These are phyloP conservation scores for Fusarium ramigenum DNA, from an alignment of 2,329 filamentous ascomycete species.

Conservation along the genomic window DNA sequence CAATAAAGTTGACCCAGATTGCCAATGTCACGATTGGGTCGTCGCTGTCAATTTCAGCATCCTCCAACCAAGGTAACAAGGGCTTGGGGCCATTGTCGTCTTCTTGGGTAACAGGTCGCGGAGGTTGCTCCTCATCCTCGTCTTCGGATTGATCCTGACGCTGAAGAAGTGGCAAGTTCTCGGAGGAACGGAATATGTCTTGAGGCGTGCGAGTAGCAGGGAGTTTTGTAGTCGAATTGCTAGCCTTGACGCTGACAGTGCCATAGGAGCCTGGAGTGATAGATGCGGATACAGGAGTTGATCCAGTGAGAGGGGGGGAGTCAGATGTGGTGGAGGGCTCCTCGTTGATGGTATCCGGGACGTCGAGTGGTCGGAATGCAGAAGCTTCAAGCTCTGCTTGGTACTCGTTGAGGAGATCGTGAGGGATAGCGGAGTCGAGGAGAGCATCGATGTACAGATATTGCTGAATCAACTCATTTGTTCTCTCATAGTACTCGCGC, in stretches of 20 bases:
- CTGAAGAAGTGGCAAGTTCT: slow-evolving; percentile 72
- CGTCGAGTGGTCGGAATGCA: slow-evolving; percentile 63
- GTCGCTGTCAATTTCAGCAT: slow-evolving; percentile 75
- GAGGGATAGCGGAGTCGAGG: slow-evolving; percentile 90
- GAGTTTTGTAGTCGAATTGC: slow-evolving; percentile 44
- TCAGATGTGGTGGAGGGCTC: slow-evolving; percentile 57
- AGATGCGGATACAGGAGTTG: slow-evolving; percentile 29
- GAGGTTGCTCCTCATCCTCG: slow-evolving; percentile 45
- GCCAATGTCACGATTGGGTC: slow-evolving; percentile 83
- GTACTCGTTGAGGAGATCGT: slow-evolving; percentile 92
- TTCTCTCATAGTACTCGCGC: slow-evolving; percentile 87
- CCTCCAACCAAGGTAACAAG: slow-evolving; percentile 76
- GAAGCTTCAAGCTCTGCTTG: slow-evolving; percentile 66
- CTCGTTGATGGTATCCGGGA: slow-evolving; percentile 81
- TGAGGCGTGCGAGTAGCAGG: slow-evolving; percentile 83
- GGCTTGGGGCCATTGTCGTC: slow-evolving; percentile 54
- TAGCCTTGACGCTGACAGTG: slow-evolving; percentile 42
- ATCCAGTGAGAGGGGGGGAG: slow-evolving; percentile 43
- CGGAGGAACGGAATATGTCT: slow-evolving; percentile 82
- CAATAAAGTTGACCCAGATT: slow-evolving; percentile 85
- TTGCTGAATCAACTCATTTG: slow-evolving; percentile 87
- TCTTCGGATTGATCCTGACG: slow-evolving; percentile 57
- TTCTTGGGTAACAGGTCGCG: slow-evolving; percentile 35
- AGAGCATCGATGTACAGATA: slow-evolving; percentile 94
- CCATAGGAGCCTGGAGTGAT: slow-evolving; percentile 44